Base-by-base conservation (phyloP, 768 basidiomycete genomes). In the Chlorophyllum brunneum region DNA sequence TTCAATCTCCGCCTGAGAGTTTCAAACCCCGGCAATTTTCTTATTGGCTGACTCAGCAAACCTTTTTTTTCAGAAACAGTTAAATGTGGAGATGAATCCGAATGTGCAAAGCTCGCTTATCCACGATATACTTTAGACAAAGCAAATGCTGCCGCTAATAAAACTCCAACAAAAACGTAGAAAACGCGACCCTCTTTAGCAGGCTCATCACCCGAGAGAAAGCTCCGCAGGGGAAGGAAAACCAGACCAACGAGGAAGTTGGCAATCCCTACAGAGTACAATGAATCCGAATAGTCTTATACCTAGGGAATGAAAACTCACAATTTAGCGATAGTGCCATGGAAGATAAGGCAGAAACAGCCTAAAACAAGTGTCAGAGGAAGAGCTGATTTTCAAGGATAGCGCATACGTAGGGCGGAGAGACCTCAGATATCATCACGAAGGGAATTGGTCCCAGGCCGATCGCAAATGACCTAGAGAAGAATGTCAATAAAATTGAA, bases 371-470 rank as follows among this genome's bases (percentile, higher is more conserved):
- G 20, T 39, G 23, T 54, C 24, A 55, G 50, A 20, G 54, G 54
- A 49, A 39, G 45, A 18, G 34, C 30, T 37, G 37, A 53, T 26
- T 22, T 18, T 30, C n/a, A 30, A 13, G 16, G 27, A 48, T 18
- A 3, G 20, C 47, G 36, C 88, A 56, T 65, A 87, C 92, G 60
- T 87, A 78, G 44, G 78, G 67, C 1, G 92, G 92, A 2, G 93
- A 86, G 18, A 97, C 82, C 63, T 98, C 94, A 13, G 93, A 84
- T 27, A 95, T 84, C 66, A 98, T 85, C 33, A 98, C 83, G 63
- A 94, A 98, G 0, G 95, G 95, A 29, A 98, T 71, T 1, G 95
- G 94, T 1, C 95, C 95, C 15, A 98, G 76, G 2, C 95, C 95
- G 29, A 88, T 69, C 1, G 94, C 90, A 67, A 95, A 98, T 0